Evolutionary conservation across 768 basidiomycete species (phyloP), one percentile per base, ranked within the genome.

Genomic region (Cystobasidium ongulense): DNA sequence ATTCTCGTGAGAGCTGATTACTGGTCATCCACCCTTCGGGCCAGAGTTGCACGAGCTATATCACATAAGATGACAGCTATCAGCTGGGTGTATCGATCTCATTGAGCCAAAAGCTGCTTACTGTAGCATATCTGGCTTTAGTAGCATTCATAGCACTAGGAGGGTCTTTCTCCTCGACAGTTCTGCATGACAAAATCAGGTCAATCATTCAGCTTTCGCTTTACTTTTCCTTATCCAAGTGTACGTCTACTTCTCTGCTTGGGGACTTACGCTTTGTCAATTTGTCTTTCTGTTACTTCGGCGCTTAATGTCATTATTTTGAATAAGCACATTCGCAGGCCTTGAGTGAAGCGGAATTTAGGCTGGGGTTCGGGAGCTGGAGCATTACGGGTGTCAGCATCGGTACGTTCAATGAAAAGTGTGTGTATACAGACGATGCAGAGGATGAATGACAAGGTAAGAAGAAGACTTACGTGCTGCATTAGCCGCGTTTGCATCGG

Each of bases 281-380:
- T 78, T 15, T 76, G 82, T 52, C 85, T 70, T 74, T 89, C 83
- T 81, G 89, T 90, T 68, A 88, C 88, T 82, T 91, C 89, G 78
- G 92, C 91, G 79, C 90, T 91, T 72, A 92, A 78, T 79, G 87
- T 84, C 67, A 91, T 89, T 7, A 92, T 83, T 80, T 88, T 85
- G 90, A 90, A 93, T 75, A 93, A 86, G 33, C 87, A 85, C 46
- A 80, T 81, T 83, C 90, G 90, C 89, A 94, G 90, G 74, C 80
- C 80, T 73, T 93, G 92, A 43, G 89, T 90, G 83, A 92, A 81
- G 3, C 88, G 82, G 80, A 89, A 95, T 81, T 87, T 88, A 82
- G 89, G 89, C 77, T 84, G 83, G 0, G 92, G 91, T 52, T 66
- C 74, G 7, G 25, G 50, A 17, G 52, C 78, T 73, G 74, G 15